Base-by-base conservation (phyloP, 371 early-diverging fungal genomes). In the Rhizopus delemar region DNA sequence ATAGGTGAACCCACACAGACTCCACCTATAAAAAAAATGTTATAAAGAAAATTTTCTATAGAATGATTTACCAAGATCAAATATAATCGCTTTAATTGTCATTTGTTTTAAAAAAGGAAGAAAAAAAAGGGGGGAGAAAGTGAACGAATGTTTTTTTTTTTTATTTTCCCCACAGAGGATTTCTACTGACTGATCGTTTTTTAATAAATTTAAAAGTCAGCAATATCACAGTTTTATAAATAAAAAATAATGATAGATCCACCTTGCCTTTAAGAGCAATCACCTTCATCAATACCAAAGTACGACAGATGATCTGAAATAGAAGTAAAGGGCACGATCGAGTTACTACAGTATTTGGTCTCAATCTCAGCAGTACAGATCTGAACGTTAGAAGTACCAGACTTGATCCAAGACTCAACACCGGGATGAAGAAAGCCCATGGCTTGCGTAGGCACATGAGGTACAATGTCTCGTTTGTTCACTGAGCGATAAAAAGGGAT, bases 1-100 rank as follows among this genome's bases (percentile, higher is more conserved):
- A 92, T 86, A 32, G 94, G 94, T 29, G 90, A 90, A 16, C 87
- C 83, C 31, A 91, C 91, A 57, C 89, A 87, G 1, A 93, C 92
- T 34, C 93, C 93, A 56, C 92, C 92, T 79, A 38, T 7, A 46
- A 9, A 46, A 35, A 36, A 33, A 29, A 39, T 38, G 8, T 2
- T 8, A 8, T 29, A 48, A 48, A 48, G 5, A 22, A 29, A 29
- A 51, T 13, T 13, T 16, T n/a, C n/a, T 29, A 29, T 29, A 11
- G 15, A 7, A 8, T 13, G 32, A 6, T 3, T 32, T 63, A 63
- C 63, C 63, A 49, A 63, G 53, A 57, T 63, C 63, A 35, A 63
- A 63, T 36, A 63, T 63, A 9, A 62, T 43, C 49, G 62, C 62
- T 49, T 62, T 62, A 56, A 62, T 62, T 32, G 57, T 56, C 56